Percentiles rank a stretch among this genome's conserved stretches.
Evolutionary conservation across 257 asterid species (phyloP).

Genomic region (Echium plantagineum): DNA sequence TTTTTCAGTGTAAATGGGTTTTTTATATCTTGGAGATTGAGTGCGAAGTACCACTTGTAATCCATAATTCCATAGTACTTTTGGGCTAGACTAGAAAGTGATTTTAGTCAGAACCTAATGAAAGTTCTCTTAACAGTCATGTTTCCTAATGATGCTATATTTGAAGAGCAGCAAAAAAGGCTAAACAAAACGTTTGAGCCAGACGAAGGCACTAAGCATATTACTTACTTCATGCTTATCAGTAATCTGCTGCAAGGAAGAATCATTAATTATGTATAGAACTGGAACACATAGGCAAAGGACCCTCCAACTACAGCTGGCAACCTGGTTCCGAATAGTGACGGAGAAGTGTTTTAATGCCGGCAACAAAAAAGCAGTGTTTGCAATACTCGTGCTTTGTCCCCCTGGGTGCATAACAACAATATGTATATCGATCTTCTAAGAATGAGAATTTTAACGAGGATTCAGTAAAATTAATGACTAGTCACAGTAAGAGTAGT

Average conservation of each 20-base stretch:
- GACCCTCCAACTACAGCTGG: slow-evolving; percentile 97
- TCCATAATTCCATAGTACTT: neutral
- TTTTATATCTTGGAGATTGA: no score
- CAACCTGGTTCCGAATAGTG: slow-evolving; percentile 88
- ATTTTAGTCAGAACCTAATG: neutral
- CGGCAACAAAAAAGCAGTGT: slow-evolving; percentile 92
- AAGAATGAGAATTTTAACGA: neutral
- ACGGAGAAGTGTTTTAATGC: slow-evolving; percentile 89
- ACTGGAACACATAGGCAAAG: slow-evolving; percentile 75
- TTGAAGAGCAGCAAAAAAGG: neutral
- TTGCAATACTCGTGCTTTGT: slow-evolving; percentile 84
- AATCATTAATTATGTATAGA: slow-evolving; percentile 58
- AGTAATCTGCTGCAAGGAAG: slow-evolving; percentile 51
- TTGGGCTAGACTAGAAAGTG: neutral
- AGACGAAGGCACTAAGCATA: neutral
- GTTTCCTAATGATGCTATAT: neutral
- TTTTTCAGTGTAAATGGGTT: no score
- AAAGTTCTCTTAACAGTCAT: neutral
- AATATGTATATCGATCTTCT: neutral
- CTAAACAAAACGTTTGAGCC: neutral
- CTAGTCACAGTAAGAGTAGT: no score
- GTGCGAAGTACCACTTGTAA: no score
- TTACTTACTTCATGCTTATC: slow-evolving; percentile 63
- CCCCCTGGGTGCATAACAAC: slow-evolving; percentile 44
- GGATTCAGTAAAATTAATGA: neutral